A percentile compares a stretch with the other conserved stretches of the same genome.
These are phyloP conservation scores for Botrytis galanthina DNA, from an alignment of 2,329 filamentous ascomycete species.

Conservation along the genomic window DNA sequence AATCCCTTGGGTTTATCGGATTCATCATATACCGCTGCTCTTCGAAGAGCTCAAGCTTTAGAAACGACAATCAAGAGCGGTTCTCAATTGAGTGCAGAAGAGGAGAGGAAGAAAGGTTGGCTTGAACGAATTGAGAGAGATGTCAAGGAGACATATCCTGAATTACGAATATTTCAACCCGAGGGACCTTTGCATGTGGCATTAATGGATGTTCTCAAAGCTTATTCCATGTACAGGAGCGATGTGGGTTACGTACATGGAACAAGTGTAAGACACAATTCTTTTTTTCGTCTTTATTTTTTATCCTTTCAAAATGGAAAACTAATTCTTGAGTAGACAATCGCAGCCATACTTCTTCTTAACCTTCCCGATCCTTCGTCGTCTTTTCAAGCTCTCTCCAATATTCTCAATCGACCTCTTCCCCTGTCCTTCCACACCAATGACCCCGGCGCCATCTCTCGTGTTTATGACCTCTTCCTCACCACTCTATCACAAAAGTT, in stretches of 20 bases:
- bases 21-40: conserved; percentile 67
- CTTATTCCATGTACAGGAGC: conserved; percentile 77
- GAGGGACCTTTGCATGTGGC: conserved; percentile 60
- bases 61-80: conserved; percentile 44
- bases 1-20: conserved; percentile 47
- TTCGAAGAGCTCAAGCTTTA: conserved; percentile 63
- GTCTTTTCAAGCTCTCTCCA: conserved; percentile 70
- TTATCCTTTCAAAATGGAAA: not conserved
- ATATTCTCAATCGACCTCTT: conserved; percentile 72
- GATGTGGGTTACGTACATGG: conserved; percentile 77
- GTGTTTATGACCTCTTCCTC: conserved; percentile 67
- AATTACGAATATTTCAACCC: conserved; percentile 64
- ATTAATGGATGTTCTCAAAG: conserved; percentile 70
- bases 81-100: conserved; percentile 44
- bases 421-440: conserved; percentile 72
- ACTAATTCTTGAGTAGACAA: conserved; percentile 49
- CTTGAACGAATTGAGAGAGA: conserved; percentile 64
- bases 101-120: conserved; percentile 57
- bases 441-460: conserved; percentile 65
- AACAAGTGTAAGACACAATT: conserved; percentile 60
- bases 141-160: conserved; percentile 64
- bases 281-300: not conserved
- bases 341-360: conserved; percentile 70
- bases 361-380: conserved; percentile 63
- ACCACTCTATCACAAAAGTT: conserved; percentile 65